These are phyloP conservation scores for Hirschfeldia incana DNA, from an alignment of 345 rosid species.

Conservation along the genomic window DNA sequence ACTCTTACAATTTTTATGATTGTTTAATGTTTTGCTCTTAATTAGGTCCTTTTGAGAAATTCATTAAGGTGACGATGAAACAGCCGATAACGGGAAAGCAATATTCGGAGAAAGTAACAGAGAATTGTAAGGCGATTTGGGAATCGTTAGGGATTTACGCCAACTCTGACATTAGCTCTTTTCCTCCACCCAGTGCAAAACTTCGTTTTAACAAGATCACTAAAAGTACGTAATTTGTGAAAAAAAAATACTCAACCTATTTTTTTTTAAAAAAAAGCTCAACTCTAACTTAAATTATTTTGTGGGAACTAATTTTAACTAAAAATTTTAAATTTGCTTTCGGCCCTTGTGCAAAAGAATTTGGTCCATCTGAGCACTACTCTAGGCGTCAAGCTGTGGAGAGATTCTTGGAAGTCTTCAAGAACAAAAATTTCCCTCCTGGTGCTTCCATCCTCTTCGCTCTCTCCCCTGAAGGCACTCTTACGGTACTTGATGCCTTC, in stretches of 20 bases:
- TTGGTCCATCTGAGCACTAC: not conserved
- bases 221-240: not conserved
- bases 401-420: constrained; percentile 56
- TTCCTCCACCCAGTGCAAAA: constrained; percentile 12
- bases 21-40: not conserved
- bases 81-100: constrained; percentile 66
- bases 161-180: constrained; percentile 58
- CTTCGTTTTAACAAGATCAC: not conserved
- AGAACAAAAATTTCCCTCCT: constrained; percentile 62
- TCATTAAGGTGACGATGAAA: constrained; percentile 60
- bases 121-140: constrained; percentile 74
- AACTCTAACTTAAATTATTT: not conserved
- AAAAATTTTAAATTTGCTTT: not conserved
- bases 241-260: not conserved
- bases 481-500: constrained; percentile 29
- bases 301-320: not conserved
- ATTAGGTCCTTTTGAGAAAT: constrained; percentile 67
- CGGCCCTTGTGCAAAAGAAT: not conserved
- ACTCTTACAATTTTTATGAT: not conserved
- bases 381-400: constrained; percentile 51
- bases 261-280: no score
- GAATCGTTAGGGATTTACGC: constrained; percentile 67
- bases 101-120: constrained; percentile 71
- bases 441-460: constrained; percentile 81
- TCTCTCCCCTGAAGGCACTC: constrained; percentile 49